Evolutionary conservation across 1,284 basidiomycete genomes (phyloP).

Genomic region (Sporisorium scitamineum): DNA sequence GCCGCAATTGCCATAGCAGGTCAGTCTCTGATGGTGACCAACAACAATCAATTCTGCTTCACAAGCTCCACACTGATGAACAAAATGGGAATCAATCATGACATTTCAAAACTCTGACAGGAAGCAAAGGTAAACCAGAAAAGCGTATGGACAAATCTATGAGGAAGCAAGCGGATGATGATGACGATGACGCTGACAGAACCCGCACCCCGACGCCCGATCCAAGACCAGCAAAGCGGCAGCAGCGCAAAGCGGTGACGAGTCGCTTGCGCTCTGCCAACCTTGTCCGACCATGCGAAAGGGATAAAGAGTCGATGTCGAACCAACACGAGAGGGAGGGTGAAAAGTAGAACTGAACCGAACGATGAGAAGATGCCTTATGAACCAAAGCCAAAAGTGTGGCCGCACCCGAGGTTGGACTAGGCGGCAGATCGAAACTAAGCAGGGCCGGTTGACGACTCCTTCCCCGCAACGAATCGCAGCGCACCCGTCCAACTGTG

Average conservation of each 20-base stretch:
- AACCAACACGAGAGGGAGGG: slow-evolving; percentile 1
- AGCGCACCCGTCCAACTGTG: slow-evolving; percentile 42
- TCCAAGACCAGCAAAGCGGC: neutral
- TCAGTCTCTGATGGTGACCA: no score
- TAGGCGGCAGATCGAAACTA: slow-evolving; percentile 23
- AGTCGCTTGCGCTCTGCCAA: slow-evolving; percentile 29
- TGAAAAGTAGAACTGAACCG: slow-evolving; percentile 6
- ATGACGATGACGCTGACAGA: slow-evolving; percentile 1
- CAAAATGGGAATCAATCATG: slow-evolving; percentile 32
- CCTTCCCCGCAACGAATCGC: slow-evolving; percentile 27
- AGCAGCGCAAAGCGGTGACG: slow-evolving; percentile 37
- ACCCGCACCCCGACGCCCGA: no score
- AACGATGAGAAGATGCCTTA: neutral
- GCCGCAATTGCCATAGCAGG: no score
- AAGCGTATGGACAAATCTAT: slow-evolving; percentile 41
- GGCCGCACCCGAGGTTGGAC: slow-evolving; percentile 25
- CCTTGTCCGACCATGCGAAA: neutral
- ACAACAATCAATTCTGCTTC: neutral
- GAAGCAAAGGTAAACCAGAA: slow-evolving; percentile 36
- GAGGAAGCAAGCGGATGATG: slow-evolving; percentile 12
- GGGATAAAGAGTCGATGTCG: slow-evolving; percentile 1
- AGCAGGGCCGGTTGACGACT: slow-evolving; percentile 51
- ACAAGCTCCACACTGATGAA: neutral
- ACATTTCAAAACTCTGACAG: slow-evolving; percentile 44
- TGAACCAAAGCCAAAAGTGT: slow-evolving; percentile 11